These are phyloP conservation scores for Candida saitoana DNA, from an alignment of 805 yeast species.

Conservation along the genomic window DNA sequence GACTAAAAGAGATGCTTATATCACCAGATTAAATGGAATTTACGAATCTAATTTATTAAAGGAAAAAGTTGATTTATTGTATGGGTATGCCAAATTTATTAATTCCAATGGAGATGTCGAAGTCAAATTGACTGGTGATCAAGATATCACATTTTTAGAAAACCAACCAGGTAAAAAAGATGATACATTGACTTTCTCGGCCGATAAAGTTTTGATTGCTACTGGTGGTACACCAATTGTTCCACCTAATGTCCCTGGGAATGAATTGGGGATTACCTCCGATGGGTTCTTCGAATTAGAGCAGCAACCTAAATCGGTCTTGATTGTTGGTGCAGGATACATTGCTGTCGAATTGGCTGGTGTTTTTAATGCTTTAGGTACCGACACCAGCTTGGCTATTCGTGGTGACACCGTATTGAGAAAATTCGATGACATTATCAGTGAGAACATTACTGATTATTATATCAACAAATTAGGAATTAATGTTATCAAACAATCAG, in stretches of 20 bases:
- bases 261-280: conserved; percentile 77
- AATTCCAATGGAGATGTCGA: conserved; percentile 66
- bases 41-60: conserved; percentile 82
- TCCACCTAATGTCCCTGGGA: conserved; percentile 72
- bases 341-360: conserved; percentile 96
- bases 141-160: conserved; percentile 32
- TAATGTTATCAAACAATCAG: conserved; percentile 65
- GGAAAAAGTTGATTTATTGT: conserved; percentile 84
- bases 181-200: conserved; percentile 62
- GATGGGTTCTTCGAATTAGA: conserved; percentile 86
- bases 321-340: conserved; percentile 96
- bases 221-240: conserved; percentile 85
- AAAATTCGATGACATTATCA: conserved; percentile 79
- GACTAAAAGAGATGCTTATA: conserved; percentile 87
- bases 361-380: conserved; percentile 81
- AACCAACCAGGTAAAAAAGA: conserved; percentile 33
- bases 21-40: conserved; percentile 83
- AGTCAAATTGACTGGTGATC: conserved; percentile 51
- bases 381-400: conserved; percentile 81
- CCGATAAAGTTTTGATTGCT: conserved; percentile 82
- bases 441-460: conserved; percentile 71
- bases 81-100: conserved; percentile 80
- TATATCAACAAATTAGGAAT: conserved; percentile 76
- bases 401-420: conserved; percentile 91
- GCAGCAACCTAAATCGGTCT: conserved; percentile 85